A percentile compares a stretch with the other conserved stretches of the same genome.
Evolutionary conservation across 805 yeast genomes (phyloP).

Genomic region (Monosporozyma aquatica): DNA sequence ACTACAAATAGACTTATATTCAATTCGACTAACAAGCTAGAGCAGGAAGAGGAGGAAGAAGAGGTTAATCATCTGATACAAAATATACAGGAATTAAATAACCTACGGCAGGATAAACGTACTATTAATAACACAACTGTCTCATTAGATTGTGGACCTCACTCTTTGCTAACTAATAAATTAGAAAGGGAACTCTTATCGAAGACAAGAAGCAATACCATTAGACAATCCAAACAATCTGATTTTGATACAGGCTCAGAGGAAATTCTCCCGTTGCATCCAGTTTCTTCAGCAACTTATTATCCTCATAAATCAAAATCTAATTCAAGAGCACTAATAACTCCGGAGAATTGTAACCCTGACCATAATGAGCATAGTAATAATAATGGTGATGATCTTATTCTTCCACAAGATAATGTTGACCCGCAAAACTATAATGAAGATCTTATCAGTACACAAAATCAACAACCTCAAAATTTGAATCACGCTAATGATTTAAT

Average conservation of each 20-base stretch:
- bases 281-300: conserved; percentile 62
- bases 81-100: not conserved
- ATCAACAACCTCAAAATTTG: not conserved
- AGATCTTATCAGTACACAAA: too few relatives aligned
- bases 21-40: too few relatives aligned
- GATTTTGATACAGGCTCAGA: too few relatives aligned
- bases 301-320: conserved; percentile 50
- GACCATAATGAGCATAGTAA: not conserved
- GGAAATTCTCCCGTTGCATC: conserved; percentile 37
- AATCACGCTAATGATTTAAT: not conserved
- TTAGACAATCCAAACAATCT: not conserved
- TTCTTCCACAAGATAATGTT: not conserved
- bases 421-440: too few relatives aligned
- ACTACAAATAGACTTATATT: not conserved
- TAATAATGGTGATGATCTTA: not conserved
- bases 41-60: not conserved
- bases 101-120: not conserved
- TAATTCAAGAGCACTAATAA: conserved; percentile 4
- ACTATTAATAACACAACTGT: too few relatives aligned
- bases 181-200: conserved; percentile 1
- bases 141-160: not conserved
- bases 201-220: not conserved
- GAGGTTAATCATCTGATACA: not conserved
- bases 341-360: conserved; percentile 5
- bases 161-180: not conserved